Evolutionary conservation across 2,329 filamentous ascomycete species (phyloP), one percentile per base, ranked within the genome.

Genomic region (Apiospora koreana): DNA sequence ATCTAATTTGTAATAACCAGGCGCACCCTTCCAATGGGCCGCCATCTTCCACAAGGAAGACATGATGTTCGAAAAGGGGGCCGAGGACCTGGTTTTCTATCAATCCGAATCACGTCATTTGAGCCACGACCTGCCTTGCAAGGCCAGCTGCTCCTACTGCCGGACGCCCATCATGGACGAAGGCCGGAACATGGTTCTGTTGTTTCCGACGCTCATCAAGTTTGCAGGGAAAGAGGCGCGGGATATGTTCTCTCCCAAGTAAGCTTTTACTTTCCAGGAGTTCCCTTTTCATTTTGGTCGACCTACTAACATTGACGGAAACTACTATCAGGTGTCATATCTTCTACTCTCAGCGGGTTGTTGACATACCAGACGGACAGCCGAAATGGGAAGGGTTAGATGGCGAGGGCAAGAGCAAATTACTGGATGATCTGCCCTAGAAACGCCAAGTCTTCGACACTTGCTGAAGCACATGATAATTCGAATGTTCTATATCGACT

Each of bases 11-110:
- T 23, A 25, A 2, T 3, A 31, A n/a, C 38, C 69, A 91, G 89
- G 92, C 70, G 93, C 94, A 2, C 93, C 94, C 0, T 95, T 96
- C 82, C 94, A 97, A 82, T 96, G 93, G 93, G 93, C 94, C 0
- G 92, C 93, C 46, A 95, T 97, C 74, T 95, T 97, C 82, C 88
- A 94, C 79, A 97, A 97, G 79, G 82, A 87, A 0, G 92, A 94
- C 76, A 85, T 95, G 76, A 88, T 89, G 70, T 95, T 95, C 79
- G 85, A 84, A 12, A 81, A 86, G 8, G 90, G 94, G 68, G 84
- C 88, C 74, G 86, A 93, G 73, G 83, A 85, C 41, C 83, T 95
- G 0, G 85, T 86, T 2, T 94, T 93, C 83, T 97, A 95, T 78
- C 91, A 94, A 65, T 87, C 92, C 0, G 83, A 85, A 0, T 82